Evolutionary conservation across 495 filamentous ascomycete genomes (phyloP).

Genomic region (Neurospora sp.): DNA sequence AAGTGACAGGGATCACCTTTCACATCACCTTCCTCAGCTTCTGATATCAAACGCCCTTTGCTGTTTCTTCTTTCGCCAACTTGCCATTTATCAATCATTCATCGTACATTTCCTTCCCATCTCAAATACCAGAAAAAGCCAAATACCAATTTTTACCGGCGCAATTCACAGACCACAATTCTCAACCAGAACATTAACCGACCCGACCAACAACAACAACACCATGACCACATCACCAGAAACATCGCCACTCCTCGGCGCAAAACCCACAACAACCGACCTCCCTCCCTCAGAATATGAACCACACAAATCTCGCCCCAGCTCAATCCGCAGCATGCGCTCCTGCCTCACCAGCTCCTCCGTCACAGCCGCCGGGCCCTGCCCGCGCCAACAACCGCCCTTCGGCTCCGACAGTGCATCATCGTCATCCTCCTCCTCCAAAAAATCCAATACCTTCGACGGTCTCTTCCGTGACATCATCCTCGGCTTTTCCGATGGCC

Average conservation of each 20-base stretch:
- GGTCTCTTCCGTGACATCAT: slow-evolving; percentile 31
- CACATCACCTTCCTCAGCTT: background rate
- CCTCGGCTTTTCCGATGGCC: slow-evolving; percentile 43
- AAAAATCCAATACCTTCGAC: background rate
- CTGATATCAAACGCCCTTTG: background rate
- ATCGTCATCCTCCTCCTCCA: background rate
- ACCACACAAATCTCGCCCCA: background rate
- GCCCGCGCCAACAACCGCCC: background rate
- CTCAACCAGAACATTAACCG: background rate
- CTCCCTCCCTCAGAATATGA: background rate
- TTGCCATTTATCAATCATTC: background rate
- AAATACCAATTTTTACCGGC: background rate
- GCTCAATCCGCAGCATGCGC: background rate
- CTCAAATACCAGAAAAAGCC: background rate
- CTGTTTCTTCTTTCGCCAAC: background rate
- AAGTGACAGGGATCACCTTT: background rate
- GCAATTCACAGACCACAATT: background rate
- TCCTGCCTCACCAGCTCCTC: background rate
- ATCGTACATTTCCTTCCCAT: background rate
- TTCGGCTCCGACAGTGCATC: background rate
- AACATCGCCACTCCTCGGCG: background rate
- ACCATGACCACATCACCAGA: background rate
- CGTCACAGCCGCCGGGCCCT: background rate
- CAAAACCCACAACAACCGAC: background rate
- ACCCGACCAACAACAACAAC: background rate